phyloP scores from a whole-genome alignment of 345 rosid genomes.

The Corchorus capsularis region DNA sequence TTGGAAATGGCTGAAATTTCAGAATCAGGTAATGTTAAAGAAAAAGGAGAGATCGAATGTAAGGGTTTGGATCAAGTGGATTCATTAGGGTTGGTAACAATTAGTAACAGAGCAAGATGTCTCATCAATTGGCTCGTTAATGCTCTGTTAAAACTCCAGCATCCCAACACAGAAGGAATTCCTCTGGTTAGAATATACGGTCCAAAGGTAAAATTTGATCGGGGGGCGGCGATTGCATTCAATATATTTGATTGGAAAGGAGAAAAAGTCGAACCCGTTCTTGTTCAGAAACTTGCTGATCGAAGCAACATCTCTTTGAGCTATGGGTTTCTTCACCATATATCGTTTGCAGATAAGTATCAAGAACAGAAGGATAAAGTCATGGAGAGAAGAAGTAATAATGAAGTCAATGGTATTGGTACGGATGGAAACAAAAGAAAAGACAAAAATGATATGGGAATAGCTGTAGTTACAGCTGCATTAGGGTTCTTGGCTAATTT shows the following conservation, averaged over 20 bases:
- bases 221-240: constrained; percentile 90
- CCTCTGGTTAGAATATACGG: constrained; percentile 76
- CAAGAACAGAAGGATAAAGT: constrained; percentile 52
- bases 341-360: constrained; percentile 62
- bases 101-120: constrained; percentile 76
- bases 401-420: constrained; percentile 30
- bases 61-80: constrained; percentile 78
- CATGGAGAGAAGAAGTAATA: constrained; percentile 42
- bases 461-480: constrained; percentile 71
- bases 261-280: constrained; percentile 69
- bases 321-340: constrained; percentile 62
- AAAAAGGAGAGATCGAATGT: constrained; percentile 42
- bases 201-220: constrained; percentile 75
- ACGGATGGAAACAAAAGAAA: constrained; percentile 27
- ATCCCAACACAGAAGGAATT: constrained; percentile 54
- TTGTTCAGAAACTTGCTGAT: constrained; percentile 90
- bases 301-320: constrained; percentile 71
- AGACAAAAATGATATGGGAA: constrained; percentile 46
- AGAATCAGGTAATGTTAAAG: constrained; percentile 22
- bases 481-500: constrained; percentile 81
- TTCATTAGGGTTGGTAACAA: constrained; percentile 57
- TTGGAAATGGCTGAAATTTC: constrained; percentile 17
- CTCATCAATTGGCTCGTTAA: constrained; percentile 87
- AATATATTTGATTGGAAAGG: constrained; percentile 84
- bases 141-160: constrained; percentile 79